Evolutionary conservation across 73 alveolate species (phyloP).

Genomic region (Tetrahymena malaccensis): DNA sequence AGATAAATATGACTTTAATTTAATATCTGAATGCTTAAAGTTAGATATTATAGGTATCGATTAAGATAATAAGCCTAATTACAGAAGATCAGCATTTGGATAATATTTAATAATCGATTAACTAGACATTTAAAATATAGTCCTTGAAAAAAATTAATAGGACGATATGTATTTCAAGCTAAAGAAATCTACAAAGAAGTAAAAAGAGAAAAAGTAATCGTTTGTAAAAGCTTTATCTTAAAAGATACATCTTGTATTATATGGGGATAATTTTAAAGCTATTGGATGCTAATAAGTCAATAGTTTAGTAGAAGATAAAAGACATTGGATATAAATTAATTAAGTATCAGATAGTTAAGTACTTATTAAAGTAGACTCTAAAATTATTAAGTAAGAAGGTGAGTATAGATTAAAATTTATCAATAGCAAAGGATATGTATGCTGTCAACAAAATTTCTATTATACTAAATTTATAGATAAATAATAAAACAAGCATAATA

Average conservation of each 20-base stretch:
- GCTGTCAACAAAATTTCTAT: not conserved
- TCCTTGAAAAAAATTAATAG: not conserved
- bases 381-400: not conserved
- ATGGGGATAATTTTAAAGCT: not conserved
- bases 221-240: not conserved
- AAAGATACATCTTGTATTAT: not conserved
- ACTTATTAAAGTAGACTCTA: not conserved
- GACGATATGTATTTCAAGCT: not conserved
- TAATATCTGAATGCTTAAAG: not conserved
- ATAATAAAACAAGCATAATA: not conserved
- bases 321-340: not conserved
- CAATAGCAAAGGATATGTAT: not conserved
- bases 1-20: not conserved
- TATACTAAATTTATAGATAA: not conserved
- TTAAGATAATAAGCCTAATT: not conserved
- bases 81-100: not conserved
- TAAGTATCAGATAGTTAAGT: not conserved
- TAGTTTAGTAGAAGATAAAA: not conserved
- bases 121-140: not conserved
- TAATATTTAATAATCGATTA: not conserved
- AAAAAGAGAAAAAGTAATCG: not conserved
- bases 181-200: not conserved
- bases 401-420: not conserved
- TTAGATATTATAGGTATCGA: not conserved
- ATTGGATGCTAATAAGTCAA: not conserved